Conservation (phyloP, 352 stramenopile genomes). For the Thalassiosira livingstoniorum region DNA sequence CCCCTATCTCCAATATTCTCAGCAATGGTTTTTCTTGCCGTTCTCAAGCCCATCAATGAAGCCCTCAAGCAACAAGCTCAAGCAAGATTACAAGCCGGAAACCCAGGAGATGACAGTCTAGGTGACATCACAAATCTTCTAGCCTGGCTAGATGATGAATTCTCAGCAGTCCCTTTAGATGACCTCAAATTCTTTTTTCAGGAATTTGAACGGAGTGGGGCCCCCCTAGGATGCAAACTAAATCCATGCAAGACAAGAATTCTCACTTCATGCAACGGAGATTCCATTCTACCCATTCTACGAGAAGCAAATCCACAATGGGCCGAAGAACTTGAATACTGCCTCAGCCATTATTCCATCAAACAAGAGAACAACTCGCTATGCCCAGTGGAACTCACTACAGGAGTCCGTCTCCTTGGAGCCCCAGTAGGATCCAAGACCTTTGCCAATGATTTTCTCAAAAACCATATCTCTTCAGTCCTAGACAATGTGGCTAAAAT, state of each 20-base stretch:
- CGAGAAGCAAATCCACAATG: neutral
- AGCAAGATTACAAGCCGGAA: neutral
- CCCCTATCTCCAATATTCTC: constrained; percentile 38
- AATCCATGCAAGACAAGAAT: constrained; percentile 8
- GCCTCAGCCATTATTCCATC: neutral
- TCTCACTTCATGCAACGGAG: constrained; percentile 4
- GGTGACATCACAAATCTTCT: constrained; percentile 25
- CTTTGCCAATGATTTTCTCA: neutral
- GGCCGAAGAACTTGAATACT: no score
- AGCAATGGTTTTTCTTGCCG: constrained; percentile 18
- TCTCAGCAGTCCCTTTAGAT: neutral
- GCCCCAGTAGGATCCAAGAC: neutral
- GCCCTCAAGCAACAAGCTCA: neutral
- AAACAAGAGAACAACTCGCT: neutral
- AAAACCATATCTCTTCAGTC: neutral
- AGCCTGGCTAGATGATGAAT: constrained; percentile 19
- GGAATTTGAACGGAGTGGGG: neutral
- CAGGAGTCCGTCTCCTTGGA: neutral
- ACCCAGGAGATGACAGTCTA: constrained; percentile 18
- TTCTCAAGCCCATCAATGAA: neutral
- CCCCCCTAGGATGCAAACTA: constrained; percentile 6
- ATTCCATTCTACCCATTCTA: neutral
- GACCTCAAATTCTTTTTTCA: constrained; percentile 30
- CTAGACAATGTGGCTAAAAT: neutral
- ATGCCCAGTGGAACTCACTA: neutral